Conservation (phyloP, 208 protist genomes). For the Leishmania arabica region DNA sequence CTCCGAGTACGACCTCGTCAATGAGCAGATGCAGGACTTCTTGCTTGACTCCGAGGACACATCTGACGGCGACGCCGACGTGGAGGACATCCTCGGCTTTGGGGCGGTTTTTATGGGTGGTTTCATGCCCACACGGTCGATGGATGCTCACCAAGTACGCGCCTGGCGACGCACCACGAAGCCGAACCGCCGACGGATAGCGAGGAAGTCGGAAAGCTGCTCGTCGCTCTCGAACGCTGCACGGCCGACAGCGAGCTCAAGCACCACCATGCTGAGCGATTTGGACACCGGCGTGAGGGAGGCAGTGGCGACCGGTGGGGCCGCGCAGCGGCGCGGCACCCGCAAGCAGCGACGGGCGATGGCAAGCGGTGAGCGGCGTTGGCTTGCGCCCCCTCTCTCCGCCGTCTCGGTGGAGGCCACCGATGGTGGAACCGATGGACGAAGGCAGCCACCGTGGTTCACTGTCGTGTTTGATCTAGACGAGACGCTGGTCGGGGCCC, state of each 20-base stretch:
- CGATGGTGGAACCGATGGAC: neutral
- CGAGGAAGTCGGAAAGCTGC: slow-evolving; percentile 34
- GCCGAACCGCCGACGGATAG: slow-evolving; percentile 23
- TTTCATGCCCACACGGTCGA: neutral
- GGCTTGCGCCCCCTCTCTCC: slow-evolving; percentile 24
- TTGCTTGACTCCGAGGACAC: slow-evolving; percentile 53
- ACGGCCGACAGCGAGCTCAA: slow-evolving; percentile 23
- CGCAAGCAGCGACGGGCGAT: slow-evolving; percentile 11
- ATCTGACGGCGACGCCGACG: slow-evolving; percentile 25
- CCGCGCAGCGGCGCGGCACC: neutral
- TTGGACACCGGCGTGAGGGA: slow-evolving; percentile 17
- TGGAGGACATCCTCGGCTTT: slow-evolving; percentile 16
- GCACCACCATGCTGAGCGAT: slow-evolving; percentile 14
- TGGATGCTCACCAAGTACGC: neutral
- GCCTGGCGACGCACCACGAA: slow-evolving; percentile 8
- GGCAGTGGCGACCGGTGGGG: neutral
- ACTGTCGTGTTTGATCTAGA: slow-evolving; percentile 84
- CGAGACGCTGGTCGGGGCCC: slow-evolving; percentile 76
- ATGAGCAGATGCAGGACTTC: slow-evolving; percentile 73
- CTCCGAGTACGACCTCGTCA: slow-evolving; percentile 71
- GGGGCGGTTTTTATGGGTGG: slow-evolving; percentile 15
- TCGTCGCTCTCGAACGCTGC: slow-evolving; percentile 8
- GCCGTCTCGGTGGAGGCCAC: neutral
- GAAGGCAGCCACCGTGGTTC: slow-evolving; percentile 26
- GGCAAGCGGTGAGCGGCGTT: slow-evolving; percentile 8